phyloP scores from a whole-genome alignment of 768 basidiomycete species.

The Tephrocybe sp. region DNA sequence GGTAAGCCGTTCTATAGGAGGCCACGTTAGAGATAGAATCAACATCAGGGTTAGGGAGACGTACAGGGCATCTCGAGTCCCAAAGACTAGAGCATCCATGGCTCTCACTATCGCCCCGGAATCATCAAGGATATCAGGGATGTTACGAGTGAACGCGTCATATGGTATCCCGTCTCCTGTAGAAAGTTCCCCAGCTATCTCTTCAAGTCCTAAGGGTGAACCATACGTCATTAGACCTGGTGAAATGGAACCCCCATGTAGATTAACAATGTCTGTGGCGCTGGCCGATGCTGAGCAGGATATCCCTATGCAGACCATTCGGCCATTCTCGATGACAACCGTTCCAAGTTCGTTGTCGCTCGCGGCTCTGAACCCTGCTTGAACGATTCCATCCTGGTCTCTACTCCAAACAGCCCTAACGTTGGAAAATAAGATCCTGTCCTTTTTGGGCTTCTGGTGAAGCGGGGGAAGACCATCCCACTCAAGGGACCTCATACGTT shows the following conservation, averaged over 20 bases:
- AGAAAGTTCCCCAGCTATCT: conserved; percentile 69
- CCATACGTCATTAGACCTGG: conserved; percentile 73
- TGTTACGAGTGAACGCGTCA: conserved; percentile 51
- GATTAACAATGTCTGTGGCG: conserved; percentile 45
- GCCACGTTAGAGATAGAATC: neutral
- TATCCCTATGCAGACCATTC: conserved; percentile 49
- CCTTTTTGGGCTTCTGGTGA: conserved; percentile 32
- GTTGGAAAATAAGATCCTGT: conserved; percentile 59
- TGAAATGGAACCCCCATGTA: conserved; percentile 65
- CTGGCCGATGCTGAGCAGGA: conserved; percentile 27
- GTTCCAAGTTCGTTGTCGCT: conserved; percentile 23
- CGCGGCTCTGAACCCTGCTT: conserved; percentile 27
- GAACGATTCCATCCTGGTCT: conserved; percentile 28
- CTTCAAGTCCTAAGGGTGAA: conserved; percentile 70
- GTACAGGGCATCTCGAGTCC: conserved; percentile 72
- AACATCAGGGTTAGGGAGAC: conserved; percentile 24
- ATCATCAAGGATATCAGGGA: conserved; percentile 45
- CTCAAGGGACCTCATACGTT: conserved; percentile 54
- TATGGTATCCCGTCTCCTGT: conserved; percentile 63
- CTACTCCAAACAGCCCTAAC: conserved; percentile 54
- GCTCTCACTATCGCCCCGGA: conserved; percentile 59
- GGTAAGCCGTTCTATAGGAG: conserved; percentile 55
- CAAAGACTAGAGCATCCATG: conserved; percentile 71
- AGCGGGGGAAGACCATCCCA: conserved; percentile 76
- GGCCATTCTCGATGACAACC: conserved; percentile 50